Evolutionary conservation across 805 yeast species (phyloP), one percentile per base, ranked within the genome.

Genomic region (Saccharomycopsis sp.): DNA sequence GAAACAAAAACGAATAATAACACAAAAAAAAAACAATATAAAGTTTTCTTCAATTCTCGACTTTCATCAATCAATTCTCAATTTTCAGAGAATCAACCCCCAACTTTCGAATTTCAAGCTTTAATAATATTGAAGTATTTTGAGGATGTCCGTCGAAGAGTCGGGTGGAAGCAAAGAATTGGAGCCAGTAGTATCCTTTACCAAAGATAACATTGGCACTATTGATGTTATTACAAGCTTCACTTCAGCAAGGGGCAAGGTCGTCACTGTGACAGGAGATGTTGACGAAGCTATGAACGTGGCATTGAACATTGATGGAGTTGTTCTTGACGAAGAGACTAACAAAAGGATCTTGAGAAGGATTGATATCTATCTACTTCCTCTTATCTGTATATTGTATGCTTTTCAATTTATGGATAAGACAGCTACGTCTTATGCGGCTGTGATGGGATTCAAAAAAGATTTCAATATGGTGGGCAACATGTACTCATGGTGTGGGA

Each of bases 321-420:
- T 21, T 16, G 53, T 22, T 41, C 28, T 52, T 6, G 57, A 57
- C 40, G 57, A 58, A 2, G 59, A 39, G n/a, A 52, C 45, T 13
- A 69, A 66, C 33, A 51, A 54, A 27, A 59, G 58, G 46, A 51
- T 67, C 27, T 51, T 62, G 26, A 48, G 69, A 35, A 70, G 68
- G 43, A 61, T 66, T 43, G 74, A 68, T 54, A 37, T 54, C 38
- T 54, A 50, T 42, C 33, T 69, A 11, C 40, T 68, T 47, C 72
- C 74, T 2, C 29, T 67, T 28, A 57, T 70, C 48, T 56, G 61
- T 37, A 43, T 58, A 26, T 47, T 66, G 11, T 63, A 63, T 56
- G 56, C 63, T 32, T 54, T 58, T 24, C 72, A 68, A 51, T 59
- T 62, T 47, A 65, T 68, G 69, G 74, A 68, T 14, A 69, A 69